These are phyloP conservation scores for Cladosporium sp. DNA, from an alignment of 2,329 filamentous ascomycete species.

Conservation along the genomic window DNA sequence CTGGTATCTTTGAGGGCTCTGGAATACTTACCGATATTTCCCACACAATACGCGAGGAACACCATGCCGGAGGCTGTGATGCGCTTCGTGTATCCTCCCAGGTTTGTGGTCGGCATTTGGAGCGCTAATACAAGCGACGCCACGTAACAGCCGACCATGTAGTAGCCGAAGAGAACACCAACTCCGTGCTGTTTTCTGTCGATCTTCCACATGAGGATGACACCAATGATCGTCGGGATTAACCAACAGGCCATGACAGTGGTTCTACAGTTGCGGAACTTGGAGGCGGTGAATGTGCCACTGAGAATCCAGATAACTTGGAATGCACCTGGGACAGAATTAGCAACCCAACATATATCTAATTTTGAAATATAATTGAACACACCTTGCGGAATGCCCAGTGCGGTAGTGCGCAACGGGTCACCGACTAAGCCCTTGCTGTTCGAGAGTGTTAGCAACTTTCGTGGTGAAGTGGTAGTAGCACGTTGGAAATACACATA, in stretches of 20 bases:
- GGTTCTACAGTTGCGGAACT: slow-evolving; percentile 53
- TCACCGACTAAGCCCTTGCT: slow-evolving; percentile 48
- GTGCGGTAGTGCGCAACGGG: slow-evolving; percentile 50
- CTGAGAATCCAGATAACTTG: slow-evolving; percentile 56
- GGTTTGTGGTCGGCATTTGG: slow-evolving; percentile 53
- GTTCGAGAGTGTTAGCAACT: background rate
- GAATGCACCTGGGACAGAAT: slow-evolving; percentile 38
- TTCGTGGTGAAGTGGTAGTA: background rate
- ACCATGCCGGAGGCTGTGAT: slow-evolving; percentile 49
- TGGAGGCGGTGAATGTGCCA: slow-evolving; percentile 54
- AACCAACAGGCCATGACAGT: slow-evolving; percentile 54
- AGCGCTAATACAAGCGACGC: slow-evolving; percentile 55
- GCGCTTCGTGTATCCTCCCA: slow-evolving; percentile 52
- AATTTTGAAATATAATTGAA: background rate
- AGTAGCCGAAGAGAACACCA: slow-evolving; percentile 55
- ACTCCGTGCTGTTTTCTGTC: slow-evolving; percentile 40
- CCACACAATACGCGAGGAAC: slow-evolving; percentile 46
- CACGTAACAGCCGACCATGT: slow-evolving; percentile 53
- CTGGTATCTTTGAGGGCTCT: slow-evolving; percentile 37
- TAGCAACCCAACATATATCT: background rate
- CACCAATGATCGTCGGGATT: slow-evolving; percentile 53
- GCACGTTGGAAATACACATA: background rate
- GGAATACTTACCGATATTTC: slow-evolving; percentile 34
- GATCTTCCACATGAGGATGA: slow-evolving; percentile 54
- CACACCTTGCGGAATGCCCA: slow-evolving; percentile 55